Evolutionary conservation across 2,329 filamentous ascomycete species (phyloP).

Genomic region (Monosporascus sp.): DNA sequence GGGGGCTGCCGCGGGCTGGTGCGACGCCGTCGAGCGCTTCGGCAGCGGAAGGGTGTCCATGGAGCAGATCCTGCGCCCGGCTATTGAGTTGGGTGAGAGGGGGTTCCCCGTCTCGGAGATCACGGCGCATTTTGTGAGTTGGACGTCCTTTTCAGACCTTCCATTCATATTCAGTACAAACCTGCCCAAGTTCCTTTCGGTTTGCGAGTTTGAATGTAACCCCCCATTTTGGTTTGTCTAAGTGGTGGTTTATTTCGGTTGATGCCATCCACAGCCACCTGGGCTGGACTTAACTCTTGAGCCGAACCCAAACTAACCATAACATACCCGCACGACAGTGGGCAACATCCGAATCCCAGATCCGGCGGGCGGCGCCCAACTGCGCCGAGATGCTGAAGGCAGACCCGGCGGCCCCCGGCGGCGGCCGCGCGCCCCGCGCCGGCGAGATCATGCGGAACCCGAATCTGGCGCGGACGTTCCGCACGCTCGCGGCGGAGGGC

Average conservation of each 20-base stretch:
- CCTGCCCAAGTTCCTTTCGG: too few species aligned
- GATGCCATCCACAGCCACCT: too few species aligned
- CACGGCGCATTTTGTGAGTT: conserved; percentile 61
- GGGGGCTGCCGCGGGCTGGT: conserved; percentile 89
- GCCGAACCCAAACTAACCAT: background rate
- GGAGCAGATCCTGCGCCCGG: conserved; percentile 74
- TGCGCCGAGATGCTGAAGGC: conserved; percentile 81
- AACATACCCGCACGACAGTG: conserved; percentile 52
- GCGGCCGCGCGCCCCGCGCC: conserved; percentile 67
- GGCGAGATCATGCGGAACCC: conserved; percentile 91
- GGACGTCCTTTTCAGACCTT: background rate
- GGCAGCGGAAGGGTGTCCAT: conserved; percentile 80
- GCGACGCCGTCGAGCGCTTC: conserved; percentile 81
- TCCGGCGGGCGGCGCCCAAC: conserved; percentile 77
- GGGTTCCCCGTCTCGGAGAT: conserved; percentile 88
- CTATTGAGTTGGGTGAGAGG: conserved; percentile 78
- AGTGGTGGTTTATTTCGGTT: too few species aligned
- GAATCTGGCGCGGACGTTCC: conserved; percentile 75
- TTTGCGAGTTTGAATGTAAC: too few species aligned
- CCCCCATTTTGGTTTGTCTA: too few species aligned
- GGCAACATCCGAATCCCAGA: conserved; percentile 55
- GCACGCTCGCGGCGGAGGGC: conserved; percentile 69
- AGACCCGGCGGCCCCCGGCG: conserved; percentile 62
- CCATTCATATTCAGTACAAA: too few species aligned
- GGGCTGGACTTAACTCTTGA: too few species aligned